Percentiles rank a stretch among this genome's conserved stretches.
Evolutionary conservation across 2,329 filamentous ascomycete species (phyloP).

Genomic region (Clathrospora elynae): DNA sequence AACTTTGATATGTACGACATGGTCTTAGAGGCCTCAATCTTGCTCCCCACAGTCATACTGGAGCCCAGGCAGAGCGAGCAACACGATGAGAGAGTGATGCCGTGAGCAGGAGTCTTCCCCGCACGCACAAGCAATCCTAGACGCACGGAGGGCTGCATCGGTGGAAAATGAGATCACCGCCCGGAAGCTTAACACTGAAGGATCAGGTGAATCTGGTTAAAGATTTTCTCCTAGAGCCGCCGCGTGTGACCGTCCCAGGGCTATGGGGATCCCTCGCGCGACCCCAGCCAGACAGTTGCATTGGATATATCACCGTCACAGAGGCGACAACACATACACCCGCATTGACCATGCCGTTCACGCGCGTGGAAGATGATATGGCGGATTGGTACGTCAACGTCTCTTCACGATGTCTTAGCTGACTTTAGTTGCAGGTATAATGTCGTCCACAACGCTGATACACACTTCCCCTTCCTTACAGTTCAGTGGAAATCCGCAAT

Average conservation of each 20-base stretch:
- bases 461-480: slow-evolving; percentile 20
- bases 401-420: slow-evolving; percentile 1
- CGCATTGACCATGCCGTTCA: slow-evolving; percentile 11
- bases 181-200: slow-evolving; percentile 14
- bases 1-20: too few relatives aligned
- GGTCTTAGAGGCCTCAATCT: too few relatives aligned
- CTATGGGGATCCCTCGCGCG: slow-evolving; percentile 13
- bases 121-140: slow-evolving; percentile 17
- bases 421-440: slow-evolving; percentile 13
- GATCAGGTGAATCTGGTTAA: slow-evolving; percentile 16
- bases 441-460: slow-evolving; percentile 15
- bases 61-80: too few relatives aligned
- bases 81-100: too few relatives aligned
- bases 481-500: slow-evolving; percentile 19
- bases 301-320: slow-evolving; percentile 18
- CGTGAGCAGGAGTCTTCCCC: slow-evolving; percentile 16
- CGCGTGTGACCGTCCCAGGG: slow-evolving; percentile 10
- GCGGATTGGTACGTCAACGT: slow-evolving; percentile 12
- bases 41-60: too few relatives aligned
- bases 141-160: slow-evolving; percentile 16
- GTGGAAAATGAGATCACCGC: slow-evolving; percentile 17
- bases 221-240: slow-evolving; percentile 13
- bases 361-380: slow-evolving; percentile 16
- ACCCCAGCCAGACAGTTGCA: slow-evolving; percentile 19
- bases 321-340: slow-evolving; percentile 15